Evolutionary conservation across 345 rosid genomes (phyloP), one percentile per base, ranked within the genome.

Genomic region (Clarkia xantiana): DNA sequence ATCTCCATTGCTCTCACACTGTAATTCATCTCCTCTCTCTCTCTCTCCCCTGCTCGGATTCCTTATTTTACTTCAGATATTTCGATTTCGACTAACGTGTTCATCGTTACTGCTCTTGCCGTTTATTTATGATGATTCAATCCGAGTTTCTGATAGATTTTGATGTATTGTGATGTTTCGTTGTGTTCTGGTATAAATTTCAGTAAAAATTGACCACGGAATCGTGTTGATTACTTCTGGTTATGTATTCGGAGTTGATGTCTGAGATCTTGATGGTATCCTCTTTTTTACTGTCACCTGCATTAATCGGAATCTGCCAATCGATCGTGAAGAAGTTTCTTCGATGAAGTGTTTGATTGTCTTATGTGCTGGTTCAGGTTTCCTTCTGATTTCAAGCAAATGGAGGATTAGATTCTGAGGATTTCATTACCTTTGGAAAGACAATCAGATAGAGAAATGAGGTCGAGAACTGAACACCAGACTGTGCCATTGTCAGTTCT

Each of bases 401-500:
- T 29, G 18, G 42, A 49, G 20, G 18, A 29, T 13, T 34, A 14
- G 25, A 23, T 29, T 54, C 41, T 55, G 45, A 15, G 34, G 18
- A 38, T 19, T 40, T 40, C 52, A 17, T 41, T 41, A 29, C 42
- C 18, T 53, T 34, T 11, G n/a, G 25, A 42, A 44, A 49, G 55
- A 41, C 54, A 19, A 57, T 19, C 8, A 34, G 14, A 51, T 45
- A 25, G 40, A 61, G 65, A 47, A 53, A 82, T 82, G 99, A 59
- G 76, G 46, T 20, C 71, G 11, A 76, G 60, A 54, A 74, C 76
- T 57, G 87, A 80, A 5, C 94, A 82, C 71, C 95, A 82, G 14
- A 78, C 99, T 44, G 80, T 93, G 62, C 96, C 96, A 29, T 78
- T 93, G 6, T 82, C 99, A 11, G 88, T 84, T 53, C 67, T 93